Evolutionary conservation across 495 filamentous ascomycete species (phyloP), one percentile per base, ranked within the genome.

Genomic region (Lichina pygmaea): DNA sequence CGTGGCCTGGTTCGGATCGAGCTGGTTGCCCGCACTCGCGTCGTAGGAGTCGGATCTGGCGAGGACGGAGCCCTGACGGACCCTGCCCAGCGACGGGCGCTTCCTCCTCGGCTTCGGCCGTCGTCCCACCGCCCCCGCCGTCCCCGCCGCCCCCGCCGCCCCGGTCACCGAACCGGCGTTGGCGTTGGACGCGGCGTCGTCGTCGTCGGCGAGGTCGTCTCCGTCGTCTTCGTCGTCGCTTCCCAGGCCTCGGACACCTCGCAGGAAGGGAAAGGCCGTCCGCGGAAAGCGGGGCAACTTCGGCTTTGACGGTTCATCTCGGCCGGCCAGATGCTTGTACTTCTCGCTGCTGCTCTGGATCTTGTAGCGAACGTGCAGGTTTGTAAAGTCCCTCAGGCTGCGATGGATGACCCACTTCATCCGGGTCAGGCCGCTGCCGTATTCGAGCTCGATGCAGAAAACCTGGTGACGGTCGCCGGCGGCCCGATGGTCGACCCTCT

Each of bases 361-460:
- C 53, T 86, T 89, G 65, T 94, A 99, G 52, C 86, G 79, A 50
- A 81, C 66, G 57, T 99, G 91, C 6, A 99, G 66, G 54, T 93
- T 93, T 50, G 81, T 69, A 55, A 99, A 93, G 52, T 99, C 89
- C 51, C 73, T 69, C 45, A 94, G 66, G 24, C 80, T 78, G 24
- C 89, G 72, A 51, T 81, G 75, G 46, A 99, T 84, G 43, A 83
- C 75, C 89, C 89, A 99, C 53, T 85, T 86, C 89, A 99, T 95
- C 44, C 91, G 69, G 30, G 85, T 93, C 46, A 86, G 72, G 4
- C 91, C 89, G 54, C 77, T 94, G 6, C 89, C 89, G 60, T 99
- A 99, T 57, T 99, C 89, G 39, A 99, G 61, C 48, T 93, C 83
- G 43, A 99, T 85, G 32, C 78, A 73, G 55, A 99, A 93, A 5